Base-by-base conservation (phyloP, 768 basidiomycete species). In the Amylocystis lapponica region DNA sequence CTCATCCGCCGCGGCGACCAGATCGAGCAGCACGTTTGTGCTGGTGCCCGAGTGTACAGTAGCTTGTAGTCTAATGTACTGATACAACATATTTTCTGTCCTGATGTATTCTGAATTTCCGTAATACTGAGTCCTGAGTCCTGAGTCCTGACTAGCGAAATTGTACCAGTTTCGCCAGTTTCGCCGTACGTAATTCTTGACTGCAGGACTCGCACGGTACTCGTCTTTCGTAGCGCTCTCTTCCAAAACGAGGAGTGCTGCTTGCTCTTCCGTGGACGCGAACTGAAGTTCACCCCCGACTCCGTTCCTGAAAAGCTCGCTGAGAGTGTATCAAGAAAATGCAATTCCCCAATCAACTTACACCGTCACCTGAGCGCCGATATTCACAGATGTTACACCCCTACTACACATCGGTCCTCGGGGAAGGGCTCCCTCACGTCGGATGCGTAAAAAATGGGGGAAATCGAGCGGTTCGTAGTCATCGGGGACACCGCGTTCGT, bases 401-500 rank as follows among this genome's bases (percentile, higher is more conserved):
- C 29, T 47, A 33, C 46, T 48, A 16, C 47, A 46, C 1, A 50
- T 23, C 4, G 41, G 30, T 13, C 47, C 44, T 3, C 44, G 31
- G 3, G 17, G 14, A 4, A 54, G 23, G 3, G 33, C 34, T 11
- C 41, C 32, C 3, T 11, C 5, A 11, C 34, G 32, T 6, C 36
- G 26, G 4, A 4, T 13, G 8, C 23, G 21, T 9, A 21, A 13
- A 13, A 5, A 27, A 36, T 34, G 27, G n/a, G 39, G 32, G 16
- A 16, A 36, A 13, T 3, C 13, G 36, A 46, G 36, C 4, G 22
- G 36, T 7, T 43, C 41, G 32, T 36, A 51, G 6, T 30, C 25
- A 10, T 48, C 43, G 2, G 52, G 52, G 14, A 50, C 37, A 2
- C 38, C 39, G n/a, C n/a, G n/a, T n/a, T n/a, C n/a, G n/a, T n/a